Conservation (phyloP, 2,329 filamentous ascomycete species). For the Aspergillus proliferans region DNA sequence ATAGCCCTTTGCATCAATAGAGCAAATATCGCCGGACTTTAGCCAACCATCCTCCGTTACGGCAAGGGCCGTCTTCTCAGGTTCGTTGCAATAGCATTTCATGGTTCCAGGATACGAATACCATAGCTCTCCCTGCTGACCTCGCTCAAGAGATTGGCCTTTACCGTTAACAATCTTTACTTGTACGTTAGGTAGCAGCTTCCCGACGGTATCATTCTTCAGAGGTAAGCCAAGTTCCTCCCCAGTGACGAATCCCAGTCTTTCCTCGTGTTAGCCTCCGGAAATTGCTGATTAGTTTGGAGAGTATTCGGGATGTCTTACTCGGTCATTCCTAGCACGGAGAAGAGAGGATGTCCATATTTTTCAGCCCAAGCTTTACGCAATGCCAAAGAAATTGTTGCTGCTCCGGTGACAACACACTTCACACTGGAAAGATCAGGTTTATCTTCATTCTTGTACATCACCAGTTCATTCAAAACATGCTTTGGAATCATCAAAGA, state of each 20-base stretch:
- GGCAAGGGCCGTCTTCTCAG: background rate
- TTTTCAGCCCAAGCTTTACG: background rate
- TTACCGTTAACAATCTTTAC: background rate
- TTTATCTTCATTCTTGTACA: background rate
- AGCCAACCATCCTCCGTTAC: background rate
- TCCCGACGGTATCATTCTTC: background rate
- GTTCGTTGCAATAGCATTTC: background rate
- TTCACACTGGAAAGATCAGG: background rate
- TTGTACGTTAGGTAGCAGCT: background rate
- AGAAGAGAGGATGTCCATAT: background rate
- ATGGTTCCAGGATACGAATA: background rate
- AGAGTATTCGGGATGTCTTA: background rate
- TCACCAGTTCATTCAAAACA: background rate
- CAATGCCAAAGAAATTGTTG: background rate
- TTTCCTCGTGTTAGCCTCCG: background rate
- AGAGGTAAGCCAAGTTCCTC: background rate
- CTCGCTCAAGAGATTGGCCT: background rate
- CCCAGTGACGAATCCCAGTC: background rate
- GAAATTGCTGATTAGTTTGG: background rate
- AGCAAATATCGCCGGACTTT: background rate
- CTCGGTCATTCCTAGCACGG: background rate
- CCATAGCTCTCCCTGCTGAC: background rate
- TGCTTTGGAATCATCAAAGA: background rate
- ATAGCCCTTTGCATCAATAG: background rate
- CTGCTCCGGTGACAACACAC: background rate